Percentiles rank a stretch among this genome's conserved stretches.
These are phyloP conservation scores for Yamadazyma diospyri DNA, from an alignment of 1,139 yeast species.

Conservation along the genomic window DNA sequence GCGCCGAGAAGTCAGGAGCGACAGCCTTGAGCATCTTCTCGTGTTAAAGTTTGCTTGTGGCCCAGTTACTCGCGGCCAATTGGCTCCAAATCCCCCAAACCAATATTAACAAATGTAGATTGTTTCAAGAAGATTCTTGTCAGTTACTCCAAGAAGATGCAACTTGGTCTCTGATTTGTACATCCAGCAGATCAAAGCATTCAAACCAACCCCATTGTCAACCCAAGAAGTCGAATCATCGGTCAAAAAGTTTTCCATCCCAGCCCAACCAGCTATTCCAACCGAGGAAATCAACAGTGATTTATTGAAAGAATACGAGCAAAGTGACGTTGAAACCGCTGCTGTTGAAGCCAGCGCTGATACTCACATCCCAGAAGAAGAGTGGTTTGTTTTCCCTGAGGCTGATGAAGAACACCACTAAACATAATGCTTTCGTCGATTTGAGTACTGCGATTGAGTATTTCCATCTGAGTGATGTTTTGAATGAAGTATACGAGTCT, in stretches of 20 bases:
- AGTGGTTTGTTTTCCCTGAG: conserved; percentile 83
- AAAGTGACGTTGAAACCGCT: conserved; percentile 62
- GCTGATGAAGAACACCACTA: conserved; percentile 58
- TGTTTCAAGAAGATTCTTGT: conserved; percentile 41
- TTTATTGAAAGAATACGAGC: conserved; percentile 72
- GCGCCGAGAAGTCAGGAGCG: neutral
- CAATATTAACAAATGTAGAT: conserved; percentile 20
- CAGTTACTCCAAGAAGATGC: conserved; percentile 43
- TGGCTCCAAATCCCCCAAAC: too few relatives aligned
- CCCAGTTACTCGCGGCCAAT: too few relatives aligned
- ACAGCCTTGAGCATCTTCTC: too few relatives aligned
- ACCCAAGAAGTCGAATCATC: conserved; percentile 74
- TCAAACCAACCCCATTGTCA: conserved; percentile 77
- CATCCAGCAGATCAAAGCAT: conserved; percentile 79
- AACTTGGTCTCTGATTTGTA: conserved; percentile 84
- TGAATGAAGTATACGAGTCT: too few relatives aligned
- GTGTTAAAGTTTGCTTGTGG: too few relatives aligned
- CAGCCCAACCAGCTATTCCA: conserved; percentile 72
- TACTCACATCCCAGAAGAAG: conserved; percentile 57
- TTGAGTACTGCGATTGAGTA: too few relatives aligned
- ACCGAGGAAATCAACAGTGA: conserved; percentile 70
- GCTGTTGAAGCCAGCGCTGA: conserved; percentile 38
- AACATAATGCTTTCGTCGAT: conserved; percentile 1
- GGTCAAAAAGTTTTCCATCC: conserved; percentile 79
- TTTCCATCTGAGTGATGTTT: too few relatives aligned